These are phyloP conservation scores for Zygosaccharomyces bisporus DNA, from an alignment of 805 yeast genomes.

Conservation along the genomic window DNA sequence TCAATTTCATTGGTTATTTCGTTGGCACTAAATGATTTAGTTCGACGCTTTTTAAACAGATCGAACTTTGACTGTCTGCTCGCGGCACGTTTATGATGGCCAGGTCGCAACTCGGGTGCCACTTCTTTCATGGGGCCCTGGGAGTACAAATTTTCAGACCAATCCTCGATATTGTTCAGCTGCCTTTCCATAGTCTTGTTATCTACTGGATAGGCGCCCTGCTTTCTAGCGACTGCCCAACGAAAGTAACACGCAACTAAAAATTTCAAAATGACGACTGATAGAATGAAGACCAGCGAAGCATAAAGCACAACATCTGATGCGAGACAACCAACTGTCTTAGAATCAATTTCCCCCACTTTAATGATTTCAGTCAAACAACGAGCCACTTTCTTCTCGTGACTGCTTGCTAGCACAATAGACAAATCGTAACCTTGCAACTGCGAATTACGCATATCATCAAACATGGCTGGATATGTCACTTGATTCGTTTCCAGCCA, in stretches of 20 bases:
- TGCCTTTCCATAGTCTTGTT: conserved; percentile 59
- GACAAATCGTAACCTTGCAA: conserved; percentile 82
- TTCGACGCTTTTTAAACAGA: conserved; percentile 39
- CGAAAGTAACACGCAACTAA: conserved; percentile 83
- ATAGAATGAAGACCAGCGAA: conserved; percentile 78
- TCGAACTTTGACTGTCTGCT: conserved; percentile 30
- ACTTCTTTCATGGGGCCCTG: conserved; percentile 51
- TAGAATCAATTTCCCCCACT: conserved; percentile 86
- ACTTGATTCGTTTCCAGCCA: conserved; percentile 73
- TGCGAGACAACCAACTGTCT: conserved; percentile 91
- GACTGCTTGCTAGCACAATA: conserved; percentile 57
- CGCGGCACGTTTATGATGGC: conserved; percentile 30
- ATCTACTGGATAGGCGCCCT: conserved; percentile 70
- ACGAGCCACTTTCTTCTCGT: conserved; percentile 66
- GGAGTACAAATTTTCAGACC: conserved; percentile 67
- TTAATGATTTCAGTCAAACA: conserved; percentile 82
- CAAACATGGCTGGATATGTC: conserved; percentile 68
- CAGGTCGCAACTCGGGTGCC: conserved; percentile 51
- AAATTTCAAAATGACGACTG: conserved; percentile 75
- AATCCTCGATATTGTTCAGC: conserved; percentile 68
- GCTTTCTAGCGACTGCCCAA: conserved; percentile 73
- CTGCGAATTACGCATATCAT: conserved; percentile 51
- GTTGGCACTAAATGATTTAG: conserved; percentile 26
- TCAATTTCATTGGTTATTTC: conserved; percentile 13
- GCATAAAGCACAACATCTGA: conserved; percentile 76